Conservation (phyloP, 2,329 filamentous ascomycete species). For the Ciborinia camelliae region DNA sequence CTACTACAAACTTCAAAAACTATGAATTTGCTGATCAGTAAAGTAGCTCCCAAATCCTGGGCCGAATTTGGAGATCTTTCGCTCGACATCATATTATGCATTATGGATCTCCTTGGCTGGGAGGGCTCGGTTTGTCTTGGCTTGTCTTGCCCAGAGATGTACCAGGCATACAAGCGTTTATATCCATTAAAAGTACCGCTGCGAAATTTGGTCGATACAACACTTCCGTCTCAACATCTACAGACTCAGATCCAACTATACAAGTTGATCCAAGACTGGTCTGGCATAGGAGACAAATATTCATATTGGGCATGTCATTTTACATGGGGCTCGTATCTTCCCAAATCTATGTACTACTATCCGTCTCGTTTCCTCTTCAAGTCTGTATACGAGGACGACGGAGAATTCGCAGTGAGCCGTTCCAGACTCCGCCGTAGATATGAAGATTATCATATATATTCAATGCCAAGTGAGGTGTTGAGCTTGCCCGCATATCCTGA, state of each 20-base stretch:
- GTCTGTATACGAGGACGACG: not conserved
- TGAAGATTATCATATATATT: not conserved
- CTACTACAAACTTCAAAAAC: not conserved
- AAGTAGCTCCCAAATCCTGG: not conserved
- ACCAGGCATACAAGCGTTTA: not conserved
- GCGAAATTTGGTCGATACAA: not conserved
- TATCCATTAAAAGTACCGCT: not conserved
- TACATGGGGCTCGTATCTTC: not conserved
- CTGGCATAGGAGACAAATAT: not conserved
- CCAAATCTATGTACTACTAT: no score
- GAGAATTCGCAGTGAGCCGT: no score
- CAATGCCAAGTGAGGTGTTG: not conserved
- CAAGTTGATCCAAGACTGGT: not conserved
- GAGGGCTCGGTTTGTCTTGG: not conserved
- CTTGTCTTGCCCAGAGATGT: not conserved
- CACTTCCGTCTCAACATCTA: no score
- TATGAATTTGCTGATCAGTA: not conserved
- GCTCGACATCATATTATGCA: not conserved
- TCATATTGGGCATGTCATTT: not conserved
- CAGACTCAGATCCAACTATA: not conserved
- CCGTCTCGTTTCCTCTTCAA: not conserved
- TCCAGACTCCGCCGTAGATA: no score
- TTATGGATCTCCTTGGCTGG: not conserved
- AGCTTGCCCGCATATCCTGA: not conserved
- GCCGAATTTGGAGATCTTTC: not conserved